A percentile compares a stretch with the other conserved stretches of the same genome.
Conservation (phyloP, 176 grass and related monocot genomes). For the Raddia guianensis region DNA sequence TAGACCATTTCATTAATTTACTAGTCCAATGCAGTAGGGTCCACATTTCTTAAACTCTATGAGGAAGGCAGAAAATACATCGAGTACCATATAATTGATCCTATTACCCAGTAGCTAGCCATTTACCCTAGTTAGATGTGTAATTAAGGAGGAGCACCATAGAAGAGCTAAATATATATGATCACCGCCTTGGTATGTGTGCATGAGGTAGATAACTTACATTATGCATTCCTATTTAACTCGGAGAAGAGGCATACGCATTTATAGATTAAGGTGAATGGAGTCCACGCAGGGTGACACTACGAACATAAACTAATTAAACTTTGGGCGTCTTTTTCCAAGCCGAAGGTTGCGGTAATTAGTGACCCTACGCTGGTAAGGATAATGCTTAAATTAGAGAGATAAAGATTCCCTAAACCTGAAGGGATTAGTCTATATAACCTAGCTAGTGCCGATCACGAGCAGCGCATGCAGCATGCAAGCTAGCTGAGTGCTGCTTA, state of each 20-base stretch:
- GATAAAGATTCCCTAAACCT: not conserved
- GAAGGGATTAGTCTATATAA: not conserved
- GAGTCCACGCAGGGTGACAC: conserved; percentile 3
- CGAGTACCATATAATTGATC: not conserved
- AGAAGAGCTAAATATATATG: not conserved
- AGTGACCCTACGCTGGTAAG: not conserved
- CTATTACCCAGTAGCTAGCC: not conserved
- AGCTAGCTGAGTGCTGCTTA: not conserved
- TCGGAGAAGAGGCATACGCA: not conserved
- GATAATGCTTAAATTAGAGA: not conserved
- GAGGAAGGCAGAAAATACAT: too few relatives aligned
- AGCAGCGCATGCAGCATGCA: not conserved
- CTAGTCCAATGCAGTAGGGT: too few relatives aligned
- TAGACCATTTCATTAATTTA: too few relatives aligned
- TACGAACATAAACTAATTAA: not conserved
- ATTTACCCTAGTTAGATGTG: too few relatives aligned
- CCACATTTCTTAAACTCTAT: too few relatives aligned
- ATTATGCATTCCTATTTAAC: not conserved
- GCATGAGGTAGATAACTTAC: conserved; percentile 4
- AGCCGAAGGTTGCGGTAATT: conserved; percentile 19
- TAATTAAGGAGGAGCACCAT: too few relatives aligned
- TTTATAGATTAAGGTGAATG: not conserved
- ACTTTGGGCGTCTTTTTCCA: not conserved
- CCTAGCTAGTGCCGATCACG: not conserved
- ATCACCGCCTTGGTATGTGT: not conserved